Percentiles rank a stretch among this genome's conserved stretches.
These are phyloP conservation scores for Acmispon strigosus DNA, from an alignment of 306 rosid species.

Conservation along the genomic window DNA sequence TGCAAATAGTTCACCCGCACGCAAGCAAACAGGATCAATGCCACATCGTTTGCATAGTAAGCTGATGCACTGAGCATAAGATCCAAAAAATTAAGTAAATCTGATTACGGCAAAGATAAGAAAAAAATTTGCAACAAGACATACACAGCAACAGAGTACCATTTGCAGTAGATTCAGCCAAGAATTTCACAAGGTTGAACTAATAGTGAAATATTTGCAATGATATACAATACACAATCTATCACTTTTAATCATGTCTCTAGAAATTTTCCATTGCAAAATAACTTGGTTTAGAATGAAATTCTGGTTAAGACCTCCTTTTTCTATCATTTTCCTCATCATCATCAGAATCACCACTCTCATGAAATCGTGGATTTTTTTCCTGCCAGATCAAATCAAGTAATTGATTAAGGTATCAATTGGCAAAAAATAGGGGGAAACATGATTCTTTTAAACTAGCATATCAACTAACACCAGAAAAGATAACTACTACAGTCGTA, in stretches of 20 bases:
- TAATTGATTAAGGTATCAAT: not conserved
- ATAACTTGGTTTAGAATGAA: not conserved
- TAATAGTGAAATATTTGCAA: not conserved
- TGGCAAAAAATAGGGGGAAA: not conserved
- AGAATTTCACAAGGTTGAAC: slow-evolving; percentile 7
- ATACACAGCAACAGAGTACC: too few relatives aligned
- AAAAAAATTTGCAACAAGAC: too few relatives aligned
- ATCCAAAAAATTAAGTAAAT: too few relatives aligned
- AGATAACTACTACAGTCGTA: not conserved
- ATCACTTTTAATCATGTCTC: slow-evolving; percentile 9
- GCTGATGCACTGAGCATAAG: too few relatives aligned
- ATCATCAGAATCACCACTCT: slow-evolving; percentile 95
- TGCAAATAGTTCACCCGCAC: too few relatives aligned
- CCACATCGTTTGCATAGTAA: too few relatives aligned
- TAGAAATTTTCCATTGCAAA: not conserved
- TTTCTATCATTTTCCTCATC: slow-evolving; percentile 86
- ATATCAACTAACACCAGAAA: not conserved
- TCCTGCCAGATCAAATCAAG: slow-evolving; percentile 48
- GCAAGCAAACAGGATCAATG: too few relatives aligned
- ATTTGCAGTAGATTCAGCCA: not conserved
- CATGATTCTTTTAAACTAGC: not conserved
- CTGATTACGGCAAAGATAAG: too few relatives aligned
- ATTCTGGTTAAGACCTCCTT: slow-evolving; percentile 33
- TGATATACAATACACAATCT: slow-evolving; percentile 17
- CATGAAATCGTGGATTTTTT: slow-evolving; percentile 95